Base-by-base conservation (phyloP, 139 green algal species). In the Eudorina sp. region DNA sequence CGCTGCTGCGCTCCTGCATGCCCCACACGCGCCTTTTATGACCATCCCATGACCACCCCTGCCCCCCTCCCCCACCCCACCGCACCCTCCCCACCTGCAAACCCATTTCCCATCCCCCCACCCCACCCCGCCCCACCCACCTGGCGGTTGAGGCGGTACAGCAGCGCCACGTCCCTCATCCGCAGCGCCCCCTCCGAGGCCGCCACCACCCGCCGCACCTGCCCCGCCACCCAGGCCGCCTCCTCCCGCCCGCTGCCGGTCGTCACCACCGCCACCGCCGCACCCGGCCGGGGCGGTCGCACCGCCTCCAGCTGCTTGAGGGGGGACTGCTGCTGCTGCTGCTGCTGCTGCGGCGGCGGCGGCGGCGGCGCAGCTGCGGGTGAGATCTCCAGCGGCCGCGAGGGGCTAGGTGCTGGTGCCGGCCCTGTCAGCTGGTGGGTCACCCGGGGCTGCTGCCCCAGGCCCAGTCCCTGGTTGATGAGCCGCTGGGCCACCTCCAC, bases 251-350 rank as follows among this genome's bases (percentile, higher is more conserved):
- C 81, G 45, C 21, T 79, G 64, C 16, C 81, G 14, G 45, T 53
- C 16, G 81, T 79, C 34, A 87, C 81, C 31, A 87, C 27, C 64
- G 81, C 81, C 31, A 78, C 81, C 45, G 81, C 81, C 1, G 81
- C 81, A 9, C 81, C 81, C 3, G 62, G 45, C 21, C 16, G 45
- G 3, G 62, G 64, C 21, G 64, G 62, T 34, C 81, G 81, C 31
- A 86, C 60, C 31, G 62, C 38, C 80, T 86, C 41, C 60, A 86
- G 58, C 5, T 58, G 8, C 0, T 55, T 41, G 11, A 51, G 29
- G 16, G 38, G 5, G 41, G 27, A 4, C 72, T 55, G 70, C 38
- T 16, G 25, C 41, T 58, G 41, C 38, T 60, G 43, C 55, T 66
- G 55, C 29, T 66, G 55, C 48, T 55, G 48, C 48, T 29, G 64